Percentiles rank a stretch among this genome's conserved stretches.
These are phyloP conservation scores for Hymenoscyphus salicellus DNA, from an alignment of 2,329 filamentous ascomycete genomes.

Conservation along the genomic window DNA sequence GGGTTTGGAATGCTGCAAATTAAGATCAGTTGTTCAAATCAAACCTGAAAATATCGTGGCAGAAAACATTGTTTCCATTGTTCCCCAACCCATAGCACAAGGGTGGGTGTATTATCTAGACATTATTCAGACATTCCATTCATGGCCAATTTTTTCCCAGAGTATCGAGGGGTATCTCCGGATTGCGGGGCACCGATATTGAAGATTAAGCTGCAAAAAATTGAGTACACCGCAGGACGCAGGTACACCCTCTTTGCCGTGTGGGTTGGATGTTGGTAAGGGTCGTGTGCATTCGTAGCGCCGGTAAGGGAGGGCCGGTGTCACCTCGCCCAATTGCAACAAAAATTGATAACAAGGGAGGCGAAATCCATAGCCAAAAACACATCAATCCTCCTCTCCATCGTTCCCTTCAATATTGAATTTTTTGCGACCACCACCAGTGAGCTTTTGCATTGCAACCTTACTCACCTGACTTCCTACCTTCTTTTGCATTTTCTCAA, in stretches of 20 bases:
- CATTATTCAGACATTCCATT: constrained; percentile 11
- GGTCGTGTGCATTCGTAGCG: constrained; percentile 1
- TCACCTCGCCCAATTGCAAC: constrained; percentile 4
- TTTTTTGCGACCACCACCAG: constrained; percentile 77
- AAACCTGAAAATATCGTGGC: constrained; percentile 4
- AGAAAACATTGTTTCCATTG: constrained; percentile 8
- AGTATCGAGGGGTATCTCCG: constrained; percentile 11
- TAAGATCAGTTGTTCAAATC: constrained; percentile 5
- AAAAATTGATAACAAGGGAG: constrained; percentile 14
- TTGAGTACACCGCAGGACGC: constrained; percentile 2
- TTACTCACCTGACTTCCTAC: constrained; percentile 86
- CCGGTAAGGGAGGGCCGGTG: constrained; percentile 18
- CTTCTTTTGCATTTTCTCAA: constrained; percentile 96
- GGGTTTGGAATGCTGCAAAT: constrained; percentile 9
- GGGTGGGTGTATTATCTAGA: constrained; percentile 11
- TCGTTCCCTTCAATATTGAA: constrained; percentile 76
- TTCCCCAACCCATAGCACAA: constrained; percentile 1
- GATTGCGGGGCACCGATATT: constrained; percentile 12
- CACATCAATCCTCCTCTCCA: constrained; percentile 50
- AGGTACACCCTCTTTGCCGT: constrained; percentile 7
- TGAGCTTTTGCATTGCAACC: constrained; percentile 84
- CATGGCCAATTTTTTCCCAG: neutral
- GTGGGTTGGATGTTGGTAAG: constrained; percentile 6
- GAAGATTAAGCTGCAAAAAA: constrained; percentile 7
- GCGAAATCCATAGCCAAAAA: constrained; percentile 19